Conservation (phyloP, 257 asterid species). For the Capsicum chinense region DNA sequence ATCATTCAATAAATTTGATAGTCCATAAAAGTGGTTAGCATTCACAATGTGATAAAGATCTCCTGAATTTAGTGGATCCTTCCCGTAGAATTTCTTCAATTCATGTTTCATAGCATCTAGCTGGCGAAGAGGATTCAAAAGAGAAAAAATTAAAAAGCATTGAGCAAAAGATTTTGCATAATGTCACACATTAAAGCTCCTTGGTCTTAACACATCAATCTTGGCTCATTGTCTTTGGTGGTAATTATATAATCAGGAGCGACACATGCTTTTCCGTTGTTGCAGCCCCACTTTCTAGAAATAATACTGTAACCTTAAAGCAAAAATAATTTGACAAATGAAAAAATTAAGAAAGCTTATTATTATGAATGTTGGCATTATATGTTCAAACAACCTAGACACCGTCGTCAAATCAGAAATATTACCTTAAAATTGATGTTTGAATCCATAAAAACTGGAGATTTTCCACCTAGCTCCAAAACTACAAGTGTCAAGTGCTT, state of each 20-base stretch:
- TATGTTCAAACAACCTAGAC: background rate
- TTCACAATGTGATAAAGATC: constrained; percentile 82
- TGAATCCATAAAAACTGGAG: constrained; percentile 75
- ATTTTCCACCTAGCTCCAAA: constrained; percentile 95
- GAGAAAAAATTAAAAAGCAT: constrained; percentile 25
- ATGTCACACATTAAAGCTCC: background rate
- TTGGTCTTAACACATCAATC: constrained; percentile 51
- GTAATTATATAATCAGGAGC: constrained; percentile 87
- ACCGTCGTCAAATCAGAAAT: background rate
- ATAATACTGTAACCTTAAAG: constrained; percentile 70
- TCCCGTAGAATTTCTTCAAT: constrained; percentile 74
- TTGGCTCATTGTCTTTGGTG: constrained; percentile 64
- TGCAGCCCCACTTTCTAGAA: constrained; percentile 94
- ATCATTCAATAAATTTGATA: constrained; percentile 69
- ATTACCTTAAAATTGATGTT: constrained; percentile 62
- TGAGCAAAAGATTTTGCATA: constrained; percentile 20
- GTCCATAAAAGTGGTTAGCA: constrained; percentile 67
- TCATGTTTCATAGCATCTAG: constrained; percentile 61
- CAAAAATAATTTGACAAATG: background rate
- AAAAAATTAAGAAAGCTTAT: background rate
- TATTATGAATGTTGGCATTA: background rate
- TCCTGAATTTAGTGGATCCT: constrained; percentile 68
- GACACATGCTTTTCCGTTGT: constrained; percentile 88
- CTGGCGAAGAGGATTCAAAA: constrained; percentile 47
- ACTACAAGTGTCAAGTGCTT: constrained; percentile 87